phyloP scores from a whole-genome alignment of 148 eudicot species.

The Euryodendron excelsum region DNA sequence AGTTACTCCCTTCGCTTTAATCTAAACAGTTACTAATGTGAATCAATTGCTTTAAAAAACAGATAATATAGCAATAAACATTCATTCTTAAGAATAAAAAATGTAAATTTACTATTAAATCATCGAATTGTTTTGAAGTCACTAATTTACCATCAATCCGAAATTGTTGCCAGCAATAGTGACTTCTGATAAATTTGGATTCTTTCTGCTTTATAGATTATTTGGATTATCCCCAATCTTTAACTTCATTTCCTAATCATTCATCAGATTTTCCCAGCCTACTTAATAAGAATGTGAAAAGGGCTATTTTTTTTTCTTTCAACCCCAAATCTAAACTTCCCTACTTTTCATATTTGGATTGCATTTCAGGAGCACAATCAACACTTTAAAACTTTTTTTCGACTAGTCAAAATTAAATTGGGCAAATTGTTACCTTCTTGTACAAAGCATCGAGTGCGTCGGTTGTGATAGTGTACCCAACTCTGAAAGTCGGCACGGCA shows the following conservation, averaged over 20 bases:
- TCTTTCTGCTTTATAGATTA: background rate
- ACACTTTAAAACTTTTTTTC: too few species aligned
- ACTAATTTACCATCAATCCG: background rate
- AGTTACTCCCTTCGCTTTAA: conserved; percentile 89
- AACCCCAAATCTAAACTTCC: background rate
- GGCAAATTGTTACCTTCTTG: conserved; percentile 59
- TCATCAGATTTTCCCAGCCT: background rate
- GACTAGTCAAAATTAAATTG: background rate
- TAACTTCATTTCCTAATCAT: background rate
- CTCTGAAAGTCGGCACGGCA: conserved; percentile 85
- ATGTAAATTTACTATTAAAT: too few species aligned
- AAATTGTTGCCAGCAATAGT: background rate
- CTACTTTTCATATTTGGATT: background rate
- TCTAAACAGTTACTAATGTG: conserved; percentile 35
- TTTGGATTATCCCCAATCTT: background rate
- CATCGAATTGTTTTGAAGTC: background rate
- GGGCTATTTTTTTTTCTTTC: background rate
- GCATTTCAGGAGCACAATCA: too few species aligned
- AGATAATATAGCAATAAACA: background rate
- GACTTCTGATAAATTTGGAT: background rate
- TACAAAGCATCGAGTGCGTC: conserved; percentile 91
- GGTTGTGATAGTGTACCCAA: conserved; percentile 80
- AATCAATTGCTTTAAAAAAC: conserved; percentile 4
- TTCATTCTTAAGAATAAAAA: background rate
- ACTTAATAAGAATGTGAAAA: background rate